These are phyloP conservation scores for Aspergillus diversus DNA, from an alignment of 495 filamentous ascomycete species.

Conservation along the genomic window DNA sequence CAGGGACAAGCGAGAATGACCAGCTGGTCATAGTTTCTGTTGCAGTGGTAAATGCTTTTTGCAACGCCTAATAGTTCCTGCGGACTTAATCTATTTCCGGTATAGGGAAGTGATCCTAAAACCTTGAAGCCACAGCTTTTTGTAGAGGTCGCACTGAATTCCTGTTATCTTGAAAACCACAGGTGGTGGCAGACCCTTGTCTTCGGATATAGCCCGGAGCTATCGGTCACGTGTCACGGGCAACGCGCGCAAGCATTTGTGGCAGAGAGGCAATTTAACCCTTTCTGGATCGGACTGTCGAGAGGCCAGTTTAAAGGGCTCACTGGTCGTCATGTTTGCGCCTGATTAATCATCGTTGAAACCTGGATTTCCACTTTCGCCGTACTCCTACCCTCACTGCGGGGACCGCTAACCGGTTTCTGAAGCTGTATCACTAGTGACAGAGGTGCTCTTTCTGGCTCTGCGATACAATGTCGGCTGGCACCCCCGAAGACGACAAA, in stretches of 20 bases:
- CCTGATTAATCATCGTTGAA: not conserved
- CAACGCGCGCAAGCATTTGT: no score
- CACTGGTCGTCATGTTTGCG: slow-evolving; percentile 3
- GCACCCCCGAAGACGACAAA: slow-evolving; percentile 32
- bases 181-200: no score
- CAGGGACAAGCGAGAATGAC: slow-evolving; percentile 76
- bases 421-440: slow-evolving; percentile 7
- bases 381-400: not conserved
- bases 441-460: not conserved
- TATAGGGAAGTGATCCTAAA: no score
- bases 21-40: slow-evolving; percentile 63
- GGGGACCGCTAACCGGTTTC: not conserved
- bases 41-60: not conserved
- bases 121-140: no score
- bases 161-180: no score
- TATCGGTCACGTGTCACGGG: not conserved
- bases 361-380: not conserved
- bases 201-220: no score
- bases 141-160: no score
- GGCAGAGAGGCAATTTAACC: no score
- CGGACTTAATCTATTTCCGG: no score
- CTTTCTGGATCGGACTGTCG: not conserved
- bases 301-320: slow-evolving; percentile 17
- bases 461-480: slow-evolving; percentile 29
- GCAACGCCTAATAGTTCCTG: no score